These are phyloP conservation scores for Penicillium longicatenatum DNA, from an alignment of 495 filamentous ascomycete genomes.

Conservation along the genomic window DNA sequence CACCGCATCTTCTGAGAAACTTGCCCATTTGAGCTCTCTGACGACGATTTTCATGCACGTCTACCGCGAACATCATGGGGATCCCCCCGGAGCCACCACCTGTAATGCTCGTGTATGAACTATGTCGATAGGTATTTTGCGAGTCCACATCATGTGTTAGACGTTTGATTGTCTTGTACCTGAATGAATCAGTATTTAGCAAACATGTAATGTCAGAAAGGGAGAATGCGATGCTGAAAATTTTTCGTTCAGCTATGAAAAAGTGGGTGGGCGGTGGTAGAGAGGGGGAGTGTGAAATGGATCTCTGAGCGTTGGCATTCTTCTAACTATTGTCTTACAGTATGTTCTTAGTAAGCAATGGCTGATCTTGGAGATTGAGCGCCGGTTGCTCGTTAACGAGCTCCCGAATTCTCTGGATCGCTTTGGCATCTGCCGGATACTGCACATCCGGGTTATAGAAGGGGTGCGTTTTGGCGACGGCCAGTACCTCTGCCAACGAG, in stretches of 20 bases:
- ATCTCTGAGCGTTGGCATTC: too few relatives aligned
- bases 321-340: conserved; percentile 1
- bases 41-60: conserved; percentile 30
- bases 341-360: not conserved
- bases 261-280: too few relatives aligned
- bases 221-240: too few relatives aligned
- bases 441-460: conserved; percentile 25
- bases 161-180: conserved; percentile 25
- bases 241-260: too few relatives aligned
- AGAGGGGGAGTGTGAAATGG: too few relatives aligned
- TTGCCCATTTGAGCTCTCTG: conserved; percentile 24
- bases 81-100: conserved; percentile 31
- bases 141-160: conserved; percentile 24
- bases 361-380: not conserved
- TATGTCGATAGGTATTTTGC: conserved; percentile 27
- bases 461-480: conserved; percentile 29
- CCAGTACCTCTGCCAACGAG: conserved; percentile 24
- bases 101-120: conserved; percentile 30
- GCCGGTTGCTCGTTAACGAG: too few relatives aligned
- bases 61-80: conserved; percentile 28
- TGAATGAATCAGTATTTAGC: too few relatives aligned
- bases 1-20: conserved; percentile 20
- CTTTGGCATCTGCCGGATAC: conserved; percentile 20
- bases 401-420: conserved; percentile 1
- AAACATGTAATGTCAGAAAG: too few relatives aligned